phyloP scores from a whole-genome alignment of 768 basidiomycete species.

The Podaxis sp. region DNA sequence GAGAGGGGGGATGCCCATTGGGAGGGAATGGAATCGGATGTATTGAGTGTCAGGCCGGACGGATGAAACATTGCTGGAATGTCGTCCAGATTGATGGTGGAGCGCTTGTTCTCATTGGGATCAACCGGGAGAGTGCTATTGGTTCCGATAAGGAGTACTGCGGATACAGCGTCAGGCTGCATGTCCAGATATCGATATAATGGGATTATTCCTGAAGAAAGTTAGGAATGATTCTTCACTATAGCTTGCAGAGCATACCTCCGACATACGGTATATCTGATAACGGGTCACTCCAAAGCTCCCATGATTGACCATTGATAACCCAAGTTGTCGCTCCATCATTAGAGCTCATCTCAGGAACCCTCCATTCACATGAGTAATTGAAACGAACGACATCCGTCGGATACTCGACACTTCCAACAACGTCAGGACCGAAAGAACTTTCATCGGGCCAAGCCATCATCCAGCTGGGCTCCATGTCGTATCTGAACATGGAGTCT shows the following conservation, averaged over 20 bases:
- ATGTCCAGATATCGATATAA: neutral
- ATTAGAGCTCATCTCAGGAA: neutral
- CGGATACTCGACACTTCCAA: neutral
- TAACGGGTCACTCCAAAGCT: neutral
- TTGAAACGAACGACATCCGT: slow-evolving; percentile 6
- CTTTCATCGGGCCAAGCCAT: slow-evolving; percentile 3
- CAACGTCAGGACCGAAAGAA: neutral
- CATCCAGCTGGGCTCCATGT: neutral
- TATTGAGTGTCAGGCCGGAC: neutral
- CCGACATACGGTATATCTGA: neutral
- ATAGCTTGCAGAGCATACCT: neutral
- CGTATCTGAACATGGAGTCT: neutral
- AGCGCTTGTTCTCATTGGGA: neutral
- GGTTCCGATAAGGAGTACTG: neutral
- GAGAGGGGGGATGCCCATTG: neutral
- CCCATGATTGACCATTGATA: neutral
- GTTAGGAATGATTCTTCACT: neutral
- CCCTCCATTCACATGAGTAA: neutral
- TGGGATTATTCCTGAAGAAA: neutral
- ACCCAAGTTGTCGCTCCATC: neutral
- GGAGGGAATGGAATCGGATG: neutral
- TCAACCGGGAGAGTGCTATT: neutral
- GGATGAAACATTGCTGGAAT: neutral
- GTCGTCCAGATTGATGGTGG: neutral
- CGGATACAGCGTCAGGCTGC: neutral